These are phyloP conservation scores for Lecanicillium sp. DNA, from an alignment of 2,329 filamentous ascomycete species.

Conservation along the genomic window DNA sequence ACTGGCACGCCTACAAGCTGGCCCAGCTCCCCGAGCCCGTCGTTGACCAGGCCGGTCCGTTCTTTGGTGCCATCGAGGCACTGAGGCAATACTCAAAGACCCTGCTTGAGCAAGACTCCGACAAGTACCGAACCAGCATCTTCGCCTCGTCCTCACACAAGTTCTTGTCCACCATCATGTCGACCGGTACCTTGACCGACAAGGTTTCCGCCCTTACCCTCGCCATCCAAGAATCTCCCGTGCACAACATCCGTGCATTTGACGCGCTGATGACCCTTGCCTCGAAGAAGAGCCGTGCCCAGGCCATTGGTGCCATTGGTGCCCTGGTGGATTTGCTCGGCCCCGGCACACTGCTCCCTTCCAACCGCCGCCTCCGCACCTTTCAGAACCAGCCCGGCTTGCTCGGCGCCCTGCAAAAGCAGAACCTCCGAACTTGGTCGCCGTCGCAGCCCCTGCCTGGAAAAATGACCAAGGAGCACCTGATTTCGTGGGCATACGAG, in stretches of 20 bases:
- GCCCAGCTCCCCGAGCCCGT: conserved; percentile 33
- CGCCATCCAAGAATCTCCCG: conserved; percentile 88
- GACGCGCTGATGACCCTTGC: conserved; percentile 76
- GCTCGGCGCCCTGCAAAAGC: conserved; percentile 59
- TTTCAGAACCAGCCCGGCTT: conserved; percentile 77
- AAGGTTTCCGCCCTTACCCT: conserved; percentile 94
- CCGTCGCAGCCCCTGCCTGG: conserved; percentile 64
- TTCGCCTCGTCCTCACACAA: conserved; percentile 83
- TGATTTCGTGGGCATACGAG: conserved; percentile 87
- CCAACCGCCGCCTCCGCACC: conserved; percentile 69
- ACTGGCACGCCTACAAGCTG: conserved; percentile 45
- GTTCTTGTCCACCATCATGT: conserved; percentile 95
- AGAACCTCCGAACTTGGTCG: conserved; percentile 53
- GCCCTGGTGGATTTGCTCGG: conserved; percentile 92
- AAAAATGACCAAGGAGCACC: conserved; percentile 64
- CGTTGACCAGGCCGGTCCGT: conserved; percentile 37
- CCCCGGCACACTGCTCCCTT: conserved; percentile 76
- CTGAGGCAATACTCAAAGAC: conserved; percentile 64
- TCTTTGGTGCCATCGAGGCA: conserved; percentile 35
- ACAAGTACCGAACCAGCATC: conserved; percentile 64
- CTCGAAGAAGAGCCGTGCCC: conserved; percentile 88
- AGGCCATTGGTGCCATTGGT: conserved; percentile 85
- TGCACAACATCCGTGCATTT: conserved; percentile 86
- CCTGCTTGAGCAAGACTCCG: conserved; percentile 71
- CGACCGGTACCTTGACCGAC: conserved; percentile 90